phyloP scores from a whole-genome alignment of 495 filamentous ascomycete species.

The Penicillium argentinense region DNA sequence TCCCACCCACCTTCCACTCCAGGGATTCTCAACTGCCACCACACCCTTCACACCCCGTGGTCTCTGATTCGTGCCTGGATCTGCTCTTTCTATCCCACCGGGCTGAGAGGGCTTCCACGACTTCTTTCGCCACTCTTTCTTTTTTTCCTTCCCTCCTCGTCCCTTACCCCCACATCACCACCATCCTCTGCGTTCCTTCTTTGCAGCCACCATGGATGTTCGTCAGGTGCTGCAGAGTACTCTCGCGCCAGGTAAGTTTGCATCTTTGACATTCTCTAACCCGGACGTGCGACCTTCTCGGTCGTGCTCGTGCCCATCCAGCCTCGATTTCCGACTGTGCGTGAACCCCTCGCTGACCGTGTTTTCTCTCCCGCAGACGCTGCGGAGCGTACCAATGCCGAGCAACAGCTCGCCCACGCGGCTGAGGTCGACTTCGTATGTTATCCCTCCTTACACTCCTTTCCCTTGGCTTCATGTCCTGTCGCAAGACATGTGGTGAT shows the following conservation, averaged over 20 bases:
- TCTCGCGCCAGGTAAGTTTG: slow-evolving; percentile 76
- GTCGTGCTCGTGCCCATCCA: no score
- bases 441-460: slow-evolving; percentile 29
- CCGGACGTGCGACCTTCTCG: no score
- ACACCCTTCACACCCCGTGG: slow-evolving; percentile 19
- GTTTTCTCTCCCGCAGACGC: slow-evolving; percentile 64
- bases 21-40: slow-evolving; percentile 20
- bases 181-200: slow-evolving; percentile 15
- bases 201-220: slow-evolving; percentile 64
- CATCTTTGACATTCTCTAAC: slow-evolving; percentile 8
- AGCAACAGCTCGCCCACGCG: slow-evolving; percentile 90
- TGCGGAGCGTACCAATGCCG: slow-evolving; percentile 80
- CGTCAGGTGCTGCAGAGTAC: slow-evolving; percentile 88
- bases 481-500: not conserved
- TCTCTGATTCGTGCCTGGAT: slow-evolving; percentile 20
- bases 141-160: slow-evolving; percentile 26
- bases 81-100: not conserved
- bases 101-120: slow-evolving; percentile 12
- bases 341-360: slow-evolving; percentile 17
- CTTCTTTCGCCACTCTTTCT: slow-evolving; percentile 27
- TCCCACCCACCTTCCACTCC: slow-evolving; percentile 26
- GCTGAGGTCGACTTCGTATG: slow-evolving; percentile 93
- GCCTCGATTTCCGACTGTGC: no score
- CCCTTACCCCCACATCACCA: slow-evolving; percentile 24
- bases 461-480: not conserved